Base-by-base conservation (phyloP, 2,329 filamentous ascomycete genomes). In the Clonostachys solani region DNA sequence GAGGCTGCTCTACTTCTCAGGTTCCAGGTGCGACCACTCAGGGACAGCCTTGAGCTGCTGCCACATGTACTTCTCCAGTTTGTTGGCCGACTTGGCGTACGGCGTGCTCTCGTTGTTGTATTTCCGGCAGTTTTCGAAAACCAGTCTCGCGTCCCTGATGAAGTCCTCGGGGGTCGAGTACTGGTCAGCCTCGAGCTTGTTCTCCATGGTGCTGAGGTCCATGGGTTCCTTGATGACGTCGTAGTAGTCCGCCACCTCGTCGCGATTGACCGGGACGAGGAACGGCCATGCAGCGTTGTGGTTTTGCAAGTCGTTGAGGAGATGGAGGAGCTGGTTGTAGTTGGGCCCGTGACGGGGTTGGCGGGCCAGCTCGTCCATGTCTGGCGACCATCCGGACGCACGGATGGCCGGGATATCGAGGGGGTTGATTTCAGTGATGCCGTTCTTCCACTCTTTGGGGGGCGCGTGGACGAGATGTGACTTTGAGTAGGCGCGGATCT, bases 201-300 rank as follows among this genome's bases (percentile, higher is more conserved):
- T 84, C 67, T 97, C 94, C 92, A 99, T 97, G 17, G 92, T 96
- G 43, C 82, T 86, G 43, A 96, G 75, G 62, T 96, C 94, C 94
- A 99, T 99, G 35, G 94, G 94, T 65, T 96, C 88, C 62, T 92
- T 92, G 73, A 99, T 99, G 51, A 97, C 92, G 50, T 96, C 90
- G 73, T 97, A 97, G 71, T 99, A 99, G 65, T 99, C 94, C n/a
- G 90, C 84, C 0, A 99, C 94, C 55, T 97, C 94, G 59, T 99
- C 94, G 55, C 87, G 85, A 64, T 95, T 96, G 55, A 99, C 94
- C 1, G 94, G 92, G 23, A 90, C 82, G 33, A 94, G 79, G 74
- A 99, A 99, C 0, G 94, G 94, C 94, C 94, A 99, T 0, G 91
- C 88, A 8, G 88, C 86, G 56, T 84, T 84, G 69, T 96, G 91